These are phyloP conservation scores for Apophysomyces ossiformis DNA, from an alignment of 371 early-diverging fungal genomes.

Conservation along the genomic window DNA sequence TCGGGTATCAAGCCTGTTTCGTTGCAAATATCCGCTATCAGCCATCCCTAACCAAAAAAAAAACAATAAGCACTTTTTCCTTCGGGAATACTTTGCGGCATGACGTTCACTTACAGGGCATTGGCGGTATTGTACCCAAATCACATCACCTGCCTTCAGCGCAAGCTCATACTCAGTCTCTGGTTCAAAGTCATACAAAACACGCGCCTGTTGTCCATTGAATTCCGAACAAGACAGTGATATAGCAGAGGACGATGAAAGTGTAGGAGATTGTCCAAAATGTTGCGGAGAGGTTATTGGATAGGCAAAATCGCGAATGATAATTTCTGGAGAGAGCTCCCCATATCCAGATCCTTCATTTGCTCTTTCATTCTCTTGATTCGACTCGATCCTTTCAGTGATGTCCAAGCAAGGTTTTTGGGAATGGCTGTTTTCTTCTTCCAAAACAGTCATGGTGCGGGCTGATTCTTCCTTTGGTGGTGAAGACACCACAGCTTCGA, in stretches of 20 bases:
- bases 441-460: background rate
- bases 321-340: slow-evolving; percentile 20
- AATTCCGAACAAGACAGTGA: slow-evolving; percentile 36
- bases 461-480: background rate
- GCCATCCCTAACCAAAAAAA: slow-evolving; percentile 57
- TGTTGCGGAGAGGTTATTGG: slow-evolving; percentile 61
- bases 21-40: slow-evolving; percentile 64
- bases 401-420: background rate
- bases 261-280: slow-evolving; percentile 46
- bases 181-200: slow-evolving; percentile 75
- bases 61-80: background rate
- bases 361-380: slow-evolving; percentile 7
- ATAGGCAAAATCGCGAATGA: slow-evolving; percentile 76
- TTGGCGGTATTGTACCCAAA: slow-evolving; percentile 68
- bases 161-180: slow-evolving; percentile 69
- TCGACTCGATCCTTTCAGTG: background rate
- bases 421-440: slow-evolving; percentile 11
- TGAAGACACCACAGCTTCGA: background rate
- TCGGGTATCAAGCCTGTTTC: slow-evolving; percentile 74
- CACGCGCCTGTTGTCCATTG: slow-evolving; percentile 55
- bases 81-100: slow-evolving; percentile 1
- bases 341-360: background rate
- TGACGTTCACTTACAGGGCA: slow-evolving; percentile 43
- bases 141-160: slow-evolving; percentile 63
- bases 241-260: slow-evolving; percentile 22